Evolutionary conservation across 805 yeast species (phyloP).

Genomic region (Metschnikowia koreensis): DNA sequence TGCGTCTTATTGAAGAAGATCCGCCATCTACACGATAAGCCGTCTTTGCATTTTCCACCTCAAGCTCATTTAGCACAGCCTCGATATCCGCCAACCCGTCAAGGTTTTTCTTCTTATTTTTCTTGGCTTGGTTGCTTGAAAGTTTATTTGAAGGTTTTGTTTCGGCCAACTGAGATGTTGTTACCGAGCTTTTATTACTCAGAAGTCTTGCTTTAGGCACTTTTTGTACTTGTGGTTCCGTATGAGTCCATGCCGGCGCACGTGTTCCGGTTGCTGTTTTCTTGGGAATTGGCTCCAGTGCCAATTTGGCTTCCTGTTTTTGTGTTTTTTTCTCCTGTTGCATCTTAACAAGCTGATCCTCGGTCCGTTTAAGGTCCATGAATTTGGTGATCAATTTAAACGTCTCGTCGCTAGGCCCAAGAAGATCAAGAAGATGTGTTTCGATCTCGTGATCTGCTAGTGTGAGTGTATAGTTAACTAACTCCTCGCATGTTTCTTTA

Average conservation of each 20-base stretch:
- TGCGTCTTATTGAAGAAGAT: conserved; percentile 20
- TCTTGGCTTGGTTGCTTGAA: conserved; percentile 27
- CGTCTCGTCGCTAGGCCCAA: conserved; percentile 58
- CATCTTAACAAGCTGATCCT: conserved; percentile 13
- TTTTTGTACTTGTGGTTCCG: conserved; percentile 5
- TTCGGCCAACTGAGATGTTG: conserved; percentile 49
- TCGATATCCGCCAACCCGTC: conserved; percentile 63
- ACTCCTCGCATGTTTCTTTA: conserved; percentile 50
- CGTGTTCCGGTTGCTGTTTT: neutral
- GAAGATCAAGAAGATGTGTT: conserved; percentile 51
- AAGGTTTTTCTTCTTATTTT: conserved; percentile 44
- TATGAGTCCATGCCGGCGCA: conserved; percentile 3
- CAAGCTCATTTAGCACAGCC: conserved; percentile 54
- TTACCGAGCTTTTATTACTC: conserved; percentile 26
- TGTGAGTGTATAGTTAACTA: conserved; percentile 52
- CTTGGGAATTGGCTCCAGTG: conserved; percentile 6
- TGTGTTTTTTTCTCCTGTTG: conserved; percentile 5
- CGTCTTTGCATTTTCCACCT: conserved; percentile 26
- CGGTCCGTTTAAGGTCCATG: conserved; percentile 37
- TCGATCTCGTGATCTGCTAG: conserved; percentile 49
- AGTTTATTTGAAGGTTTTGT: conserved; percentile 31
- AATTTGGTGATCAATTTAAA: conserved; percentile 47
- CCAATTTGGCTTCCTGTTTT: neutral
- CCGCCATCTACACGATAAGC: neutral
- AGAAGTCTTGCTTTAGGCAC: conserved; percentile 12